Evolutionary conservation across 768 basidiomycete genomes (phyloP), one percentile per base, ranked within the genome.

Genomic region (Boletus pseudo-olivaceus): DNA sequence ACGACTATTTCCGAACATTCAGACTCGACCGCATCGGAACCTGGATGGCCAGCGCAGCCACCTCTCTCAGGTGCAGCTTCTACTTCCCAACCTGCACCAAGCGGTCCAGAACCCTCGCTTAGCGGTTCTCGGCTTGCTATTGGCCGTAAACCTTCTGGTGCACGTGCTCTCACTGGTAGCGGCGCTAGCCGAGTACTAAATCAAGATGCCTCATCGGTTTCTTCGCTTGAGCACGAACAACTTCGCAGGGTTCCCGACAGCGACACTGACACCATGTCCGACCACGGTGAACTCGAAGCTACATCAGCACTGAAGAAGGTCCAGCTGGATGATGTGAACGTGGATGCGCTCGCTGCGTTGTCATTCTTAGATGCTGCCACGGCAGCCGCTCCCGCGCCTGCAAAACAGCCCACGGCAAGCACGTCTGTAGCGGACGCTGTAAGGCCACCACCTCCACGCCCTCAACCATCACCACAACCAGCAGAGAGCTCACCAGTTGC

Each of bases 141-240:
- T 44, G 84, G 85, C 72, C 84, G 87, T 71, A 89, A 87, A 64
- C 89, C 89, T 20, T 85, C 87, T 32, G 89, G 89, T 46, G 89
- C 89, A 84, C 89, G 89, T 84, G 89, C 85, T 45, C 81, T 76
- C 53, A 55, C 61, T 5, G 51, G 49, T 55, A 53, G 44, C 61
- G 64, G 66, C 45, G 47, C 58, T 60, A 70, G 67, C 77, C 79
- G 61, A 72, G 71, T 60, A 53, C 63, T 58, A 69, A 72, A 72
- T 69, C 51, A 55, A 59, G 67, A 73, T 54, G 62, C 63, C 19
- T 58, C 70, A 60, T 71, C 65, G 48, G 62, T 66, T 74, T 68
- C 77, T 69, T 72, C 76, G 71, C 69, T 69, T 54, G 69, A 70
- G 57, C 63, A 51, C 32, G 61, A 64, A 53, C 64, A 60, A 39